These are phyloP conservation scores for Gentiana straminea DNA, from an alignment of 257 asterid genomes.

Conservation along the genomic window DNA sequence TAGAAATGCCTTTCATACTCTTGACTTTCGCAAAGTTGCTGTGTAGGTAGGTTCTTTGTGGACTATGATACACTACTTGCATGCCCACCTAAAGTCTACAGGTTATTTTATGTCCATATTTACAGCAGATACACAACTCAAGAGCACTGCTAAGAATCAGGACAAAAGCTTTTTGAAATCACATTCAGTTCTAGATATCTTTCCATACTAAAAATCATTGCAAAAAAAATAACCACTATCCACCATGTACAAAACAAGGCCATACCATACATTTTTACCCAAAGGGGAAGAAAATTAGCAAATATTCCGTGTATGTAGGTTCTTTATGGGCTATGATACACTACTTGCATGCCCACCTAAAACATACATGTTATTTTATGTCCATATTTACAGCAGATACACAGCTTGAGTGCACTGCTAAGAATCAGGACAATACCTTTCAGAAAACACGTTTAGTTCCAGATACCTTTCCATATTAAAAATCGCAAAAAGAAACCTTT, in stretches of 20 bases:
- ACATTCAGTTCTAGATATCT: too few relatives aligned
- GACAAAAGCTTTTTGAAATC: conserved; percentile 18
- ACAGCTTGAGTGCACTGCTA: conserved; percentile 61
- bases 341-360: conserved; percentile 63
- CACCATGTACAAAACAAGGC: too few relatives aligned
- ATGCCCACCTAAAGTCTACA: conserved; percentile 66
- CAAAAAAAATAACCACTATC: too few relatives aligned
- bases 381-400: conserved; percentile 79
- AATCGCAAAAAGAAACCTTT: too few relatives aligned
- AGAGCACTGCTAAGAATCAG: conserved; percentile 79
- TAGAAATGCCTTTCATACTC: too few relatives aligned
- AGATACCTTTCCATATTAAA: too few relatives aligned
- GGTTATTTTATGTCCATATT: conserved; percentile 55
- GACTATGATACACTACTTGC: conserved; percentile 28
- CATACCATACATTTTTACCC: too few relatives aligned
- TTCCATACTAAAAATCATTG: too few relatives aligned
- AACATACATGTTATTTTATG: conserved; percentile 39
- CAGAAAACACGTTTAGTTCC: not conserved
- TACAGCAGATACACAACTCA: conserved; percentile 66
- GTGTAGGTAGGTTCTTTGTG: conserved; percentile 58
- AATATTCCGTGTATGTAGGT: conserved; percentile 31
- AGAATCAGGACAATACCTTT: conserved; percentile 56
- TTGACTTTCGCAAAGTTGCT: too few relatives aligned
- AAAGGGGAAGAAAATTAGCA: not conserved
- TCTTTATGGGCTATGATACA: conserved; percentile 45